phyloP scores from a whole-genome alignment of 495 filamentous ascomycete species.

The Amorphotheca resinae region DNA sequence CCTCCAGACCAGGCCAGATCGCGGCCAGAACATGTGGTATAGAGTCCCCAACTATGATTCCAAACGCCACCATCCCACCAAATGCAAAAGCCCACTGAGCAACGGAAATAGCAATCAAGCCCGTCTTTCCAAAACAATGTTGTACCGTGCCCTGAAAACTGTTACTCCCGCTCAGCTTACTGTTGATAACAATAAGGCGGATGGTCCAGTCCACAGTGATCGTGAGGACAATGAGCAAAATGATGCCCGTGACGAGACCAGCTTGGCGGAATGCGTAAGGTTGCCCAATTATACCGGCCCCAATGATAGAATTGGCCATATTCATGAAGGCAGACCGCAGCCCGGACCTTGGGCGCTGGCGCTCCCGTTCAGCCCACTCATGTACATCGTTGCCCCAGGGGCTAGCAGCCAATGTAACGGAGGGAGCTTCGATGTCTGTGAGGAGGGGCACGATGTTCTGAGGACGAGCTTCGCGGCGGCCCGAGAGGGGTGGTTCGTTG shows the following conservation, averaged over 20 bases:
- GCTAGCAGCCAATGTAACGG: constrained; percentile 60
- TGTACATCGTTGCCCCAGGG: constrained; percentile 26
- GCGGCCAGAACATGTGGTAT: constrained; percentile 82
- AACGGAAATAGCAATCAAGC: constrained; percentile 77
- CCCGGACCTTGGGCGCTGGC: constrained; percentile 33
- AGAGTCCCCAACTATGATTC: constrained; percentile 90
- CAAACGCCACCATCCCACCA: constrained; percentile 96
- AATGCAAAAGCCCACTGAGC: constrained; percentile 98
- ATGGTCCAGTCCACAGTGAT: constrained; percentile 93
- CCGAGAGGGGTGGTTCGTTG: constrained; percentile 14
- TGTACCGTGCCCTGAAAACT: constrained; percentile 93
- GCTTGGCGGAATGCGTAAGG: constrained; percentile 91
- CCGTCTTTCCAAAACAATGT: constrained; percentile 78
- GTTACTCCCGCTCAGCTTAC: constrained; percentile 80
- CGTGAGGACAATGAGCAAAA: constrained; percentile 69
- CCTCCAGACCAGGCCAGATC: constrained; percentile 60
- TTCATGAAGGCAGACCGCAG: constrained; percentile 70
- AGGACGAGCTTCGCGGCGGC: constrained; percentile 24
- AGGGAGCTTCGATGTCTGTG: constrained; percentile 77
- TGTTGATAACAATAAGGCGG: constrained; percentile 87
- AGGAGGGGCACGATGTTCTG: constrained; percentile 59
- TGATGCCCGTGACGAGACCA: constrained; percentile 64
- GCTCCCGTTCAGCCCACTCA: constrained; percentile 31
- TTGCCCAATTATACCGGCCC: constrained; percentile 94
- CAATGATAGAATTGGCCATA: constrained; percentile 98